Evolutionary conservation across 129 eudicot species (phyloP).

Genomic region (Ambrosia artemisiifolia): DNA sequence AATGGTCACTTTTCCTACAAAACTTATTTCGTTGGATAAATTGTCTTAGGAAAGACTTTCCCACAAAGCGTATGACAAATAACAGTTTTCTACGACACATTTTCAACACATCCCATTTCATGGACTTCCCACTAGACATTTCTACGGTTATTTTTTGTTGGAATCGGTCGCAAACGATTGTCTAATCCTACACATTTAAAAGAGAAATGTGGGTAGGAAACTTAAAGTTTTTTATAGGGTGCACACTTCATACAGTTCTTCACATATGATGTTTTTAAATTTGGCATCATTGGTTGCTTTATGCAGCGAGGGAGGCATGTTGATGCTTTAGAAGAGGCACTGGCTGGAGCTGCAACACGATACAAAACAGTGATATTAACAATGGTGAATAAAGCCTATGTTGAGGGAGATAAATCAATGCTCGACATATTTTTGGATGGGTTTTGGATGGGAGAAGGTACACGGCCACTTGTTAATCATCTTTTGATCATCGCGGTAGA

Average conservation of each 20-base stretch:
- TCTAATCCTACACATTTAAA: too few species aligned
- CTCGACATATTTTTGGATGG: slow-evolving; percentile 65
- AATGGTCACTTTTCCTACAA: too few species aligned
- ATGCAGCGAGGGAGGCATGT: slow-evolving; percentile 8
- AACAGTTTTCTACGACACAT: too few species aligned
- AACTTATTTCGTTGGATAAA: too few species aligned
- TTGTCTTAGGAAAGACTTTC: too few species aligned
- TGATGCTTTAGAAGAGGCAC: slow-evolving; percentile 43
- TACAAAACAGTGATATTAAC: slow-evolving; percentile 53
- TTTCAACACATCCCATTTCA: too few species aligned
- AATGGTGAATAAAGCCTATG: slow-evolving; percentile 59
- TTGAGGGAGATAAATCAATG: slow-evolving; percentile 47
- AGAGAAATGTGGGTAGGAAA: too few species aligned
- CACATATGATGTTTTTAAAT: background rate
- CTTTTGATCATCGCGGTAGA: slow-evolving; percentile 60
- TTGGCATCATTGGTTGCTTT: background rate
- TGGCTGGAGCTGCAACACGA: slow-evolving; percentile 40
- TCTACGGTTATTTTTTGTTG: too few species aligned
- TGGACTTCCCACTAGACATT: too few species aligned
- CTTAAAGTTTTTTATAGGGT: background rate
- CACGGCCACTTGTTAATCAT: slow-evolving; percentile 40
- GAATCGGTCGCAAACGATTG: too few species aligned
- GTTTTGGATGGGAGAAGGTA: slow-evolving; percentile 68
- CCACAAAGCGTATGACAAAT: too few species aligned
- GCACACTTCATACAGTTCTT: background rate